Evolutionary conservation across 2,329 filamentous ascomycete genomes (phyloP), one percentile per base, ranked within the genome.

Genomic region (Pseudonectria buxi): DNA sequence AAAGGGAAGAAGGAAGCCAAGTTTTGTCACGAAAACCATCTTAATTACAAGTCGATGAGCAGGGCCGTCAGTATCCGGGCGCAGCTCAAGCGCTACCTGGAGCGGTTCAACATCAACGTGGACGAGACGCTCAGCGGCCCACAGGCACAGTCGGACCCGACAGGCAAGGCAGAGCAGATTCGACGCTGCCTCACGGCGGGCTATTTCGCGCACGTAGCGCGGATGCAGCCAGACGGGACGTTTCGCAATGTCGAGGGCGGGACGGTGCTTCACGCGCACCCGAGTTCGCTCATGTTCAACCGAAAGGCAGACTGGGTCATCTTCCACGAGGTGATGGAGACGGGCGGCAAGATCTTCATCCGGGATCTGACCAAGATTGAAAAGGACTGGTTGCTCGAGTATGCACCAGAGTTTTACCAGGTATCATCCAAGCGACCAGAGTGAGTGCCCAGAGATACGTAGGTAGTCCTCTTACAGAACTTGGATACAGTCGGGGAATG

Each of bases 231-330:
- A 0, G 90, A 96, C 65, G 92, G 92, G 11, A 89, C 78, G 4
- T 95, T 95, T 58, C 78, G 76, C 49, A 90, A 86, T 33, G 81
- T 95, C n/a, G 81, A 81, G 41, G 87, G 87, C 22, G 79, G 78
- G 26, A 83, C 82, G 33, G 75, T 79, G 4, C 68, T 96, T 35
- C 76, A 94, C 65, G 87, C 88, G 14, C 92, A 98, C 62, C 92
- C 92, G 1, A 94, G 79, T 54, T 94, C 85, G 26, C 65, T 96
- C 48, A 87, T 96, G 79, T 96, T 96, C 68, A 94, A 95, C 60
- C 80, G 89, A 37, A 95, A 94, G 66, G 87, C 87, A 10, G 88
- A 95, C 45, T 96, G 90, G 88, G 88, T 96, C 9, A 75, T 98
- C 24, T 98, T 95, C 55, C 84, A 94, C 51, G 90, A 95, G 63